These are phyloP conservation scores for Solanum hybrid DNA, from an alignment of 305 asterid genomes.

Conservation along the genomic window DNA sequence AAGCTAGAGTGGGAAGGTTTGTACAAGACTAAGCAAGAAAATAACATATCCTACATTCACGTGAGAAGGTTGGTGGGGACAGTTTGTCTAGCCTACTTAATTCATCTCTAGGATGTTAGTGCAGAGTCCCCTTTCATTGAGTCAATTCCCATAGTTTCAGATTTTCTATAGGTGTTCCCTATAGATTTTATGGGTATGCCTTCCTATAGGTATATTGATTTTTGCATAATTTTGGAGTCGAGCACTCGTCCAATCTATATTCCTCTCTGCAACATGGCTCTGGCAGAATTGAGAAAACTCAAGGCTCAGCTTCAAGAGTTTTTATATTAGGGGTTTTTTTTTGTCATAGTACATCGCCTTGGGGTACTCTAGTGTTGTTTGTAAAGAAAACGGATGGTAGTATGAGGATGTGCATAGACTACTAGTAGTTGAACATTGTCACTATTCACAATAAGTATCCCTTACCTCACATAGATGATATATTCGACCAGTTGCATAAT, in stretches of 20 bases:
- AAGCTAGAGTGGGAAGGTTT: neutral
- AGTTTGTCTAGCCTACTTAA: neutral
- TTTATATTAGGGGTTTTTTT: too few species aligned
- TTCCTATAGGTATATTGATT: neutral
- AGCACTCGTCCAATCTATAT: neutral
- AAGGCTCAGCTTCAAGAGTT: neutral
- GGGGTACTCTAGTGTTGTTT: neutral
- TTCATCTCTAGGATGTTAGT: neutral
- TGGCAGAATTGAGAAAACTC: neutral
- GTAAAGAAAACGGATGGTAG: neutral
- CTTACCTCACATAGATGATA: neutral
- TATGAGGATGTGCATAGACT: neutral
- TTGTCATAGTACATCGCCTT: neutral
- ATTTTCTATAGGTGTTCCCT: neutral
- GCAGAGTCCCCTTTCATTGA: neutral
- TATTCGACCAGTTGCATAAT: neutral
- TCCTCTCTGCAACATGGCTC: neutral
- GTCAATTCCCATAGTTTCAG: neutral
- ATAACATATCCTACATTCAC: neutral
- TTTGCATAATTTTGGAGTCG: neutral
- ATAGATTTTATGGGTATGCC: neutral
- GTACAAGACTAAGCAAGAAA: neutral
- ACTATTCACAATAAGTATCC: neutral
- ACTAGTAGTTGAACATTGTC: neutral
- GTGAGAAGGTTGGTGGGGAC: neutral